phyloP scores from a whole-genome alignment of 2,329 filamentous ascomycete genomes.

The Botrytis deweyae region DNA sequence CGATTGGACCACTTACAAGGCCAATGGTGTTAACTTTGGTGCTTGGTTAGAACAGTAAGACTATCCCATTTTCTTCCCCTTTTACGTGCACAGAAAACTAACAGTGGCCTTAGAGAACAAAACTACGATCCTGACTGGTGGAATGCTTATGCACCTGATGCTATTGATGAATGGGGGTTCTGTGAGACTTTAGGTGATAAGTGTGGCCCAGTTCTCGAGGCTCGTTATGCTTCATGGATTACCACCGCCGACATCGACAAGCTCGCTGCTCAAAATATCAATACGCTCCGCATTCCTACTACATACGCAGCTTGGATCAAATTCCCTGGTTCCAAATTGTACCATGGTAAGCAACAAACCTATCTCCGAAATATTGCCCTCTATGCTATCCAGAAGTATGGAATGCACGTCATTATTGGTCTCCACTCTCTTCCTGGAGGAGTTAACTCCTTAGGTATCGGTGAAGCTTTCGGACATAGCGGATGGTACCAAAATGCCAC shows the following conservation, averaged over 20 bases:
- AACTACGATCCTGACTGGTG: not conserved
- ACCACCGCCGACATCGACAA: conserved; percentile 35
- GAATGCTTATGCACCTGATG: not conserved
- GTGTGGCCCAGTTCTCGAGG: conserved; percentile 38
- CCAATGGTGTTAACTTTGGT: conserved; percentile 4
- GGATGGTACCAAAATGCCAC: too few relatives aligned
- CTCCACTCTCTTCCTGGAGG: too few relatives aligned
- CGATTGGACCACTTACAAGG: not conserved
- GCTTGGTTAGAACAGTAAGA: conserved; percentile 10
- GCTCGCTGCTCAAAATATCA: too few relatives aligned
- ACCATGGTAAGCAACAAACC: too few relatives aligned
- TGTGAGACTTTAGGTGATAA: conserved; percentile 38
- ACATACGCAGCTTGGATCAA: too few relatives aligned
- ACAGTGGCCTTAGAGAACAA: not conserved
- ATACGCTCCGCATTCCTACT: too few relatives aligned
- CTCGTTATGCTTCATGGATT: conserved; percentile 38
- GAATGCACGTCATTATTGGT: too few relatives aligned
- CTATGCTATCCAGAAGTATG: too few relatives aligned
- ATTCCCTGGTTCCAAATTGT: too few relatives aligned
- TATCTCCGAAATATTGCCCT: too few relatives aligned
- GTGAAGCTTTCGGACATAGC: too few relatives aligned
- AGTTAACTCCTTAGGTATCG: too few relatives aligned
- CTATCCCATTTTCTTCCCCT: not conserved
- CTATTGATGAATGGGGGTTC: conserved; percentile 41
- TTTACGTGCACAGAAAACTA: not conserved